These are phyloP conservation scores for Metarhizium guizhouense DNA, from an alignment of 2,329 filamentous ascomycete genomes.

Conservation along the genomic window DNA sequence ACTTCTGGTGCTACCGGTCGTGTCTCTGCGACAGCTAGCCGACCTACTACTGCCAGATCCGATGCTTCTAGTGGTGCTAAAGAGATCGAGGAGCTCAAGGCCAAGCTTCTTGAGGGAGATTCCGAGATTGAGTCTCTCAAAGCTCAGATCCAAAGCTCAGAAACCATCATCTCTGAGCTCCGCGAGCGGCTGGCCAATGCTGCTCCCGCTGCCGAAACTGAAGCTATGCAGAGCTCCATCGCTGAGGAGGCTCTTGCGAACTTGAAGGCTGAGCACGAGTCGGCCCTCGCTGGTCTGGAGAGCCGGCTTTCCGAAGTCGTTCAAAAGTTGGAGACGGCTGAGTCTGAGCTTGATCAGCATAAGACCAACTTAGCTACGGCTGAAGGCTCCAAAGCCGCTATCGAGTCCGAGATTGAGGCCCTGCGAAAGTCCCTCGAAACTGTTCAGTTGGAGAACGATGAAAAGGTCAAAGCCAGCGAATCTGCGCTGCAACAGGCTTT, in stretches of 20 bases:
- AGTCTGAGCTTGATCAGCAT: slow-evolving; percentile 41
- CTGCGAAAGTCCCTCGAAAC: slow-evolving; percentile 43
- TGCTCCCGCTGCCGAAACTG: slow-evolving; percentile 27
- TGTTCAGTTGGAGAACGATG: slow-evolving; percentile 22
- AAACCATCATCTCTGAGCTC: slow-evolving; percentile 47
- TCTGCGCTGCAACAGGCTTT: slow-evolving; percentile 26
- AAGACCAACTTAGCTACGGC: slow-evolving; percentile 40
- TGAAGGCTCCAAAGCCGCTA: slow-evolving; percentile 38
- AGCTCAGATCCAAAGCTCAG: slow-evolving; percentile 44
- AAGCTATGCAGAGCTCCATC: slow-evolving; percentile 25
- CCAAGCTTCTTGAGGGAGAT: slow-evolving; percentile 49
- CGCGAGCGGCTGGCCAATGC: slow-evolving; percentile 40
- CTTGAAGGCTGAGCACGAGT: slow-evolving; percentile 41
- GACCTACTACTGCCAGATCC: slow-evolving; percentile 26
- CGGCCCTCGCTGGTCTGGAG: slow-evolving; percentile 37
- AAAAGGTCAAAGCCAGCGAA: slow-evolving; percentile 24
- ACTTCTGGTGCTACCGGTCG: slow-evolving; percentile 26
- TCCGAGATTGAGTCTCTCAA: slow-evolving; percentile 48
- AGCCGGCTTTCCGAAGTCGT: slow-evolving; percentile 37
- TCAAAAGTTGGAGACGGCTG: slow-evolving; percentile 41
- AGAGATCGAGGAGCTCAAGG: slow-evolving; percentile 51
- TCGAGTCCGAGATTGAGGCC: slow-evolving; percentile 36
- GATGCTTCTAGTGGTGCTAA: slow-evolving; percentile 37
- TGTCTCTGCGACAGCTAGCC: slow-evolving; percentile 13
- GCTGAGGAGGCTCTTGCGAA: slow-evolving; percentile 35